phyloP scores from a whole-genome alignment of 495 filamentous ascomycete species.

The Penicillium parvum region DNA sequence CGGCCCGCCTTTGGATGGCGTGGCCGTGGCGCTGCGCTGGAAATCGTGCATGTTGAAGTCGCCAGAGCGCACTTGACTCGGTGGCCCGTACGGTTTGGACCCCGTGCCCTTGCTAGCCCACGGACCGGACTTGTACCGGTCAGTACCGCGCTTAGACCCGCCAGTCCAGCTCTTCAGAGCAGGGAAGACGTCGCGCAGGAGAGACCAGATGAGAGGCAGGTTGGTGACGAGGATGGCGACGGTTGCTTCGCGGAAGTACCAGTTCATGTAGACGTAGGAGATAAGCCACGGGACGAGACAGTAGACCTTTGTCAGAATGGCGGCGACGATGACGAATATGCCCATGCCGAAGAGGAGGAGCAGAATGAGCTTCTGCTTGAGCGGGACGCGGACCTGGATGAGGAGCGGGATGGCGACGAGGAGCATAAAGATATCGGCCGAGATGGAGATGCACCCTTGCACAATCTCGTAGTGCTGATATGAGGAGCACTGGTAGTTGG shows the following conservation, averaged over 20 bases:
- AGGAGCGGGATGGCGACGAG: constrained; percentile 60
- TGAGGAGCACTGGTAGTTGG: constrained; percentile 45
- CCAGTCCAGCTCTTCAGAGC: constrained; percentile 45
- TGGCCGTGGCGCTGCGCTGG: constrained; percentile 23
- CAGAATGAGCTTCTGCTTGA: constrained; percentile 55
- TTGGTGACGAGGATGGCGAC: constrained; percentile 64
- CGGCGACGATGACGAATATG: constrained; percentile 63
- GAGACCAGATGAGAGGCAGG: constrained; percentile 61
- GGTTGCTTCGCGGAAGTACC: constrained; percentile 67
- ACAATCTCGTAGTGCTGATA: constrained; percentile 51
- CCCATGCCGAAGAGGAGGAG: constrained; percentile 52
- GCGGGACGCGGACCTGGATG: constrained; percentile 51
- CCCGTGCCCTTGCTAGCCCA: constrained; percentile 39
- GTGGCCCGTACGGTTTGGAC: constrained; percentile 29
- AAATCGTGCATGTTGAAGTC: constrained; percentile 37
- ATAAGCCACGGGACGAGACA: constrained; percentile 51
- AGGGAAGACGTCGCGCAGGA: constrained; percentile 56
- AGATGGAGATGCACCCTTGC: constrained; percentile 55
- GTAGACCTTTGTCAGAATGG: constrained; percentile 64
- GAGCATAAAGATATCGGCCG: constrained; percentile 63
- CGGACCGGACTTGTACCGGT: constrained; percentile 35
- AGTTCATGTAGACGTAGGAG: constrained; percentile 58
- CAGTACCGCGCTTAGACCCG: constrained; percentile 35
- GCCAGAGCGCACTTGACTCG: constrained; percentile 30
- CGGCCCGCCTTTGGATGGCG: constrained; percentile 23